Evolutionary conservation across 2,329 filamentous ascomycete species (phyloP).

Genomic region (Clonostachys sp.): DNA sequence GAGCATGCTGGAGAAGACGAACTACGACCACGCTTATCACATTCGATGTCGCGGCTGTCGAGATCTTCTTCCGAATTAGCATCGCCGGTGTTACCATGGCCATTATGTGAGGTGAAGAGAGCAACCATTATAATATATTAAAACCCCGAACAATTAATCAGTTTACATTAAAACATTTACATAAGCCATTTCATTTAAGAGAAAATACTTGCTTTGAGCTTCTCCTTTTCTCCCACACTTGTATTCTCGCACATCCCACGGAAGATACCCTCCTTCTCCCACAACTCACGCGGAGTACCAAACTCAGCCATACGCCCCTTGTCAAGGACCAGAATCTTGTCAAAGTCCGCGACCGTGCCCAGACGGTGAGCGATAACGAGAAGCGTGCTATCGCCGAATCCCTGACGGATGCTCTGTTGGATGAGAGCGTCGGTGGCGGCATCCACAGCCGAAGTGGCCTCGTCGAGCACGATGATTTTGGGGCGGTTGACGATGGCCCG

Average conservation of each 20-base stretch:
- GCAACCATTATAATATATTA: too few species aligned
- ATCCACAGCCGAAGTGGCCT: conserved; percentile 68
- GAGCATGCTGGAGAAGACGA: too few species aligned
- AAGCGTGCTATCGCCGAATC: conserved; percentile 59
- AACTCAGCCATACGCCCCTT: conserved; percentile 61
- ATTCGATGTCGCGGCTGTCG: too few species aligned
- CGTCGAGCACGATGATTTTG: conserved; percentile 36
- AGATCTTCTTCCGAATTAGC: too few species aligned
- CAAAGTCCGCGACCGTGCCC: conserved; percentile 66
- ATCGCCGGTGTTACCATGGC: too few species aligned
- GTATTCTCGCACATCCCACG: conserved; percentile 32
- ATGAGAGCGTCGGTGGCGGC: conserved; percentile 67
- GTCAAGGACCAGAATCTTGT: conserved; percentile 60
- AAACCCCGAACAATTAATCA: too few species aligned
- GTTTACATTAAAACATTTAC: too few species aligned
- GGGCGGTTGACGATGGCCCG: conserved; percentile 36
- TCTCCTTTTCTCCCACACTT: neutral
- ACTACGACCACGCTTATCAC: too few species aligned
- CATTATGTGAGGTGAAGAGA: too few species aligned
- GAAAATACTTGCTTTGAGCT: neutral
- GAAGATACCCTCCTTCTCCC: conserved; percentile 45
- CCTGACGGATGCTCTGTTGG: conserved; percentile 60
- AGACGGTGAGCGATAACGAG: conserved; percentile 66
- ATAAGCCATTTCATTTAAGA: too few species aligned
- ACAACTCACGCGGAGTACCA: conserved; percentile 51